Conservation (phyloP, 2,329 filamentous ascomycete genomes). For the Monilinia aucupariae region DNA sequence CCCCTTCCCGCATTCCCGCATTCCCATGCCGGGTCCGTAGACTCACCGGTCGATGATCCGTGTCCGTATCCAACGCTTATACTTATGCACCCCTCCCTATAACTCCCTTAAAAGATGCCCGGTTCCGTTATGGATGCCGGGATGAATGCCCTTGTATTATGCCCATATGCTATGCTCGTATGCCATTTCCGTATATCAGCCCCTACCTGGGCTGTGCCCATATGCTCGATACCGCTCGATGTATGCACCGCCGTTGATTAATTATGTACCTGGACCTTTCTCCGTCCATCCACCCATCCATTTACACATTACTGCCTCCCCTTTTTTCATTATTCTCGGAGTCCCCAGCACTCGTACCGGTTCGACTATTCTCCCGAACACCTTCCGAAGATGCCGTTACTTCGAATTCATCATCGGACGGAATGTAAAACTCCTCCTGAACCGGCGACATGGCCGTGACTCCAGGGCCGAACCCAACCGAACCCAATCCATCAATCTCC, state of each 20-base stretch:
- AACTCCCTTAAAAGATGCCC: slow-evolving; percentile 4
- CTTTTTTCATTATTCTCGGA: not conserved
- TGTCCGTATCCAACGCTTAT: slow-evolving; percentile 6
- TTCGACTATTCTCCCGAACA: not conserved
- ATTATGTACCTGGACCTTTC: not conserved
- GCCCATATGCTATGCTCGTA: not conserved
- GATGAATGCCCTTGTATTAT: not conserved
- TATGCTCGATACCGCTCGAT: not conserved
- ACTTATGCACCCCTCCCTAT: not conserved
- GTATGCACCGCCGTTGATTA: slow-evolving; percentile 7
- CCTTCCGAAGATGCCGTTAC: not conserved
- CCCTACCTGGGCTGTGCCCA: not conserved
- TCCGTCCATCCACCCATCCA: not conserved
- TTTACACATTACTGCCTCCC: not conserved
- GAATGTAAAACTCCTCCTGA: slow-evolving; percentile 23
- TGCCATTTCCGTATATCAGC: too few species aligned
- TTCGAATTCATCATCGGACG: slow-evolving; percentile 2
- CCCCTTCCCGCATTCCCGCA: not conserved
- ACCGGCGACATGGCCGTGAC: slow-evolving; percentile 25
- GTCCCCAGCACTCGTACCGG: not conserved
- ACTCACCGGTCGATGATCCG: slow-evolving; percentile 22
- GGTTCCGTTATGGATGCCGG: not conserved
- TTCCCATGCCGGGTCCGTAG: slow-evolving; percentile 25
- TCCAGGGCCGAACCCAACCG: not conserved
- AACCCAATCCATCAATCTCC: slow-evolving; percentile 19